Percentiles rank a stretch among this genome's conserved stretches.
phyloP scores from a whole-genome alignment of 192 early-diverging fungal genomes.

The Podila horticola region DNA sequence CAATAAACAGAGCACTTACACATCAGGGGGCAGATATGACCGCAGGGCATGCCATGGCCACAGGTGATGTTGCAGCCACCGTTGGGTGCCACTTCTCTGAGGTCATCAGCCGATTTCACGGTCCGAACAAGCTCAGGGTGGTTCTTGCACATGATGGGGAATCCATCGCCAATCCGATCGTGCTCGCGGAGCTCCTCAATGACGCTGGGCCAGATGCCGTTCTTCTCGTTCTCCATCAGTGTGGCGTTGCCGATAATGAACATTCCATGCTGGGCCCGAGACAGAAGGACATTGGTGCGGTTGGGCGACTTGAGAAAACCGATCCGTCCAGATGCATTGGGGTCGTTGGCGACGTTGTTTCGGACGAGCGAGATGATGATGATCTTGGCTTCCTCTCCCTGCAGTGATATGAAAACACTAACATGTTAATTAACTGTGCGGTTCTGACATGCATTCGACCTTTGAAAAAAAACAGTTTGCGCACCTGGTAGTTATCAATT shows the following conservation, averaged over 20 bases:
- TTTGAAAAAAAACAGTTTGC: too few species aligned
- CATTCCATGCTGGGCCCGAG: conserved; percentile 69
- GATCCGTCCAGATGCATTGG: conserved; percentile 24
- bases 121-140: conserved; percentile 53
- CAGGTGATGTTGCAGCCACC: conserved; percentile 66
- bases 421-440: too few species aligned
- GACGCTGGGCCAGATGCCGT: conserved; percentile 55
- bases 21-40: conserved; percentile 51
- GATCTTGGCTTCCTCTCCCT: conserved; percentile 56
- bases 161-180: conserved; percentile 48
- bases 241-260: conserved; percentile 62
- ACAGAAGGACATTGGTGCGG: conserved; percentile 66
- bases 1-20: conserved; percentile 39
- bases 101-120: conserved; percentile 25
- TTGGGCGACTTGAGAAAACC: conserved; percentile 67
- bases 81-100: conserved; percentile 55
- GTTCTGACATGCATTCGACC: too few species aligned
- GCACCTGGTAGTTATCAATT: conserved; percentile 58
- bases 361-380: conserved; percentile 58
- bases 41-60: conserved; percentile 54
- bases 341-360: conserved; percentile 16
- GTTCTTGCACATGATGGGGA: conserved; percentile 59
- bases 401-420: background rate
- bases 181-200: conserved; percentile 42
- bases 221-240: conserved; percentile 35